Percentiles rank a stretch among this genome's conserved stretches.
Conservation (phyloP, 805 yeast genomes). For the Tetrapisispora namnaoensis region DNA sequence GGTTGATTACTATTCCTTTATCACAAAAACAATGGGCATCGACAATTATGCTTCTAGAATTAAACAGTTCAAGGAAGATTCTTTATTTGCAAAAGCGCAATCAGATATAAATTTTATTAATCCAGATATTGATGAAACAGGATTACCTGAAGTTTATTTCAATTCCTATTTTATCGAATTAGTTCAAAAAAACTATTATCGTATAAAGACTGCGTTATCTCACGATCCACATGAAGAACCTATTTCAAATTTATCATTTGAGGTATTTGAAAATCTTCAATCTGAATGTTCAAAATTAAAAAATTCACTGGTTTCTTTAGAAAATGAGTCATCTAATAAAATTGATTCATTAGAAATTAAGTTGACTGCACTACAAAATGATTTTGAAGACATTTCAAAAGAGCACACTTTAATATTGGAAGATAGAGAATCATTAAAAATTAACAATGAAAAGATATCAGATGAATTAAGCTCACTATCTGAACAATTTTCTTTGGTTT, state of each 20-base stretch:
- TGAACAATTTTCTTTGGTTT: conserved; percentile 10
- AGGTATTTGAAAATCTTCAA: conserved; percentile 34
- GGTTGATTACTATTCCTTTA: conserved; percentile 45
- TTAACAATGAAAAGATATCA: conserved; percentile 7
- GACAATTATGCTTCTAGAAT: conserved; percentile 70
- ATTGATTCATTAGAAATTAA: conserved; percentile 16
- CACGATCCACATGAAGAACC: conserved; percentile 74
- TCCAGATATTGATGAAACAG: conserved; percentile 63
- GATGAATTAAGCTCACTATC: conserved; percentile 2
- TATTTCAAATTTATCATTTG: conserved; percentile 52
- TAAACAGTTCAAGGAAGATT: conserved; percentile 56
- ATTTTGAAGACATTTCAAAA: conserved; percentile 6
- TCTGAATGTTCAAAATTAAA: conserved; percentile 28
- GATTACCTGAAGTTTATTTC: conserved; percentile 78
- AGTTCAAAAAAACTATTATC: conserved; percentile 55
- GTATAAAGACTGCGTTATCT: conserved; percentile 62
- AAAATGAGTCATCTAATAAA: conserved; percentile 21
- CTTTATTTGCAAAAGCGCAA: conserved; percentile 42
- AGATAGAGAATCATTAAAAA: conserved; percentile 15
- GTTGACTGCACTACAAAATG: conserved; percentile 6
- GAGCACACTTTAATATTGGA: conserved; percentile 8
- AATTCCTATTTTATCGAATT: conserved; percentile 52
- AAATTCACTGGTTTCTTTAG: conserved; percentile 22
- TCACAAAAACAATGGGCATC: conserved; percentile 66
- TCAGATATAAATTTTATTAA: conserved; percentile 41